Evolutionary conservation across 139 green algal genomes (phyloP), one percentile per base, ranked within the genome.

Genomic region (Medakamo hakoo): DNA sequence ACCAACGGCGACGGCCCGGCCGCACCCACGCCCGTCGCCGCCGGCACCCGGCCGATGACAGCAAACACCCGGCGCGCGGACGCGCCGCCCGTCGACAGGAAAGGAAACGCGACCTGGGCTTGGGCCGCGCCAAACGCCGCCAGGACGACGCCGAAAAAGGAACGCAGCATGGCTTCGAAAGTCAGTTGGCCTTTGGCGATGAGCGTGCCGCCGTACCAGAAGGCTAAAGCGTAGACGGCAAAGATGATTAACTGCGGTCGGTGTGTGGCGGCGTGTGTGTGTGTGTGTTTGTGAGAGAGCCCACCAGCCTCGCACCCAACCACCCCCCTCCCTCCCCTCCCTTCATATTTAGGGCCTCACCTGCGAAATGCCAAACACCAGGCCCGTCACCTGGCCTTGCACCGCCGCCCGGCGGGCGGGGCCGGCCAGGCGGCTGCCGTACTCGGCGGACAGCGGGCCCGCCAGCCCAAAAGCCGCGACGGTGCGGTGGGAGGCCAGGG

Each of bases 81-180:
- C n/a, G n/a, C n/a, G n/a, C n/a, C n/a, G n/a, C n/a, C n/a, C n/a
- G n/a, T n/a, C n/a, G n/a, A n/a, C n/a, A n/a, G n/a, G n/a, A n/a
- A n/a, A n/a, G n/a, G n/a, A n/a, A n/a, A n/a, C n/a, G n/a, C n/a
- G n/a, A n/a, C n/a, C n/a, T n/a, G n/a, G n/a, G n/a, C n/a, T n/a
- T n/a, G n/a, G n/a, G n/a, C n/a, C n/a, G n/a, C n/a, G 48, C 81
- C 78, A 59, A 89, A 69, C 0, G 78, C 78, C 0, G 75, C 72
- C 56, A 90, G 73, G 40, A 91, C 66, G 58, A 94, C 84, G 27
- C 76, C 68, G 59, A 92, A 80, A 76, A 93, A 91, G 2, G 81
- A 79, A 68, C 76, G 58, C 18, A 77, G 49, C 40, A 77, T 63
- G 5, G 70, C 18, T 0, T 56, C 29, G 5, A 78, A 66, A n/a